These are phyloP conservation scores for Saitoella complicata DNA, from an alignment of 805 yeast species.

Conservation along the genomic window DNA sequence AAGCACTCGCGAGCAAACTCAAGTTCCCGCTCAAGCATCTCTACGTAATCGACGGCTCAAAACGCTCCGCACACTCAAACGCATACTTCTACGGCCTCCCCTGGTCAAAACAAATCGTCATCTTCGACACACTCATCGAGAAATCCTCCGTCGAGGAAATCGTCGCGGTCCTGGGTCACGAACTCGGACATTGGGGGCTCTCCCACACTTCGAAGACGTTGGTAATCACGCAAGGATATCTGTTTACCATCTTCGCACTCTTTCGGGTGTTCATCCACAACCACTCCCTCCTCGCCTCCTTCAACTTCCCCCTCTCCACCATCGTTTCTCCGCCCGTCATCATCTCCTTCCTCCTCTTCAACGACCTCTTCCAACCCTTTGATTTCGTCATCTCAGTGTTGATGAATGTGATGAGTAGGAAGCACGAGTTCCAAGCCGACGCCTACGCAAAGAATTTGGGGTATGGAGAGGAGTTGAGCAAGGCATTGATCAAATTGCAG, in stretches of 20 bases:
- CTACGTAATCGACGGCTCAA: slow-evolving; percentile 91
- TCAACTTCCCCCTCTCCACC: slow-evolving; percentile 40
- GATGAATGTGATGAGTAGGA: slow-evolving; percentile 60
- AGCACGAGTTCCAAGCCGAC: slow-evolving; percentile 75
- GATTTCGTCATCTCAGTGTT: slow-evolving; percentile 51
- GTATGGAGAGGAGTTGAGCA: slow-evolving; percentile 47
- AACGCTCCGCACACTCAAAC: slow-evolving; percentile 88
- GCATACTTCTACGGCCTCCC: slow-evolving; percentile 95
- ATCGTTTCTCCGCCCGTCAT: slow-evolving; percentile 46
- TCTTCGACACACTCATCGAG: slow-evolving; percentile 78
- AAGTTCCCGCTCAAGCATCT: slow-evolving; percentile 75
- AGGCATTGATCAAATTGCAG: slow-evolving; percentile 58
- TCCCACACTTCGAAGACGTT: slow-evolving; percentile 73
- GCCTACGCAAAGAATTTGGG: slow-evolving; percentile 53
- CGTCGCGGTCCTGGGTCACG: slow-evolving; percentile 82
- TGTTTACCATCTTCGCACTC: slow-evolving; percentile 47
- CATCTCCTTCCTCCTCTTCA: slow-evolving; percentile 67
- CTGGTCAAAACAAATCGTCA: slow-evolving; percentile 89
- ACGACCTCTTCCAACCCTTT: slow-evolving; percentile 62
- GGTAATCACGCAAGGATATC: slow-evolving; percentile 44
- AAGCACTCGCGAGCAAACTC: slow-evolving; percentile 55
- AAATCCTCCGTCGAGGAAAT: slow-evolving; percentile 64
- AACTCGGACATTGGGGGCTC: slow-evolving; percentile 94
- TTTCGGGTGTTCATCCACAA: slow-evolving; percentile 73
- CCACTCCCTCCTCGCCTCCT: slow-evolving; percentile 55